Evolutionary conservation across 768 basidiomycete genomes (phyloP), one percentile per base, ranked within the genome.

Genomic region (Russula sp.): DNA sequence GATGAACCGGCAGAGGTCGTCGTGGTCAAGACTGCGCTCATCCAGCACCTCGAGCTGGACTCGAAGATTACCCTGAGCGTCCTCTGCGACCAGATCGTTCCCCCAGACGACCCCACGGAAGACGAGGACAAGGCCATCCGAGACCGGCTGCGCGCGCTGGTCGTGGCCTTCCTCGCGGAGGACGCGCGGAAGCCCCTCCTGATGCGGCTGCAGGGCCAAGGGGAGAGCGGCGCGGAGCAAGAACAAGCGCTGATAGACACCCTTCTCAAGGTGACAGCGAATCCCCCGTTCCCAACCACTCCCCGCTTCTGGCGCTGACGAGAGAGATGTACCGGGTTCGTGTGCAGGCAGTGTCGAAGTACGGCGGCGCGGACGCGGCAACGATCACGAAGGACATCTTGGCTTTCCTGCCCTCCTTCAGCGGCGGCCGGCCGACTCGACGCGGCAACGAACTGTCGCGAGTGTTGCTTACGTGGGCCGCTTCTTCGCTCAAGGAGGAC

Each of bases 1-100:
- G 88, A 88, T 65, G 88, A 89, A 72, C 81, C 77, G 0, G 80
- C 82, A 54, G 88, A 89, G 71, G 83, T 88, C 11, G 72, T 68
- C 0, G 77, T 86, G 39, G 86, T 89, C 27, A 83, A 84, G 68
- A 73, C 77, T 59, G 82, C 85, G 18, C 77, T 89, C 16, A 72
- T 78, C 1, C 78, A 82, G 64, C 88, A 89, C 70, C 77, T 89
- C 59, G 80, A 85, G 49, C 78, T 88, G 76, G 85, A 87, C 64
- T 77, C 85, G 1, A 74, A 73, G 8, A 77, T 82, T 18, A 85
- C 86, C 1, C 74, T 89, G 6, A 79, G 82, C 42, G 87, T 89
- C 14, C 75, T 89, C 5, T 87, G 82, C 68, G 88, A 89, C 69
- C 87, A 89, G 70, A 75, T 87, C 40, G 70, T 79, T 3, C 82